Conservation (phyloP, 768 basidiomycete genomes). For the Gloeopeniophorella convolvens region DNA sequence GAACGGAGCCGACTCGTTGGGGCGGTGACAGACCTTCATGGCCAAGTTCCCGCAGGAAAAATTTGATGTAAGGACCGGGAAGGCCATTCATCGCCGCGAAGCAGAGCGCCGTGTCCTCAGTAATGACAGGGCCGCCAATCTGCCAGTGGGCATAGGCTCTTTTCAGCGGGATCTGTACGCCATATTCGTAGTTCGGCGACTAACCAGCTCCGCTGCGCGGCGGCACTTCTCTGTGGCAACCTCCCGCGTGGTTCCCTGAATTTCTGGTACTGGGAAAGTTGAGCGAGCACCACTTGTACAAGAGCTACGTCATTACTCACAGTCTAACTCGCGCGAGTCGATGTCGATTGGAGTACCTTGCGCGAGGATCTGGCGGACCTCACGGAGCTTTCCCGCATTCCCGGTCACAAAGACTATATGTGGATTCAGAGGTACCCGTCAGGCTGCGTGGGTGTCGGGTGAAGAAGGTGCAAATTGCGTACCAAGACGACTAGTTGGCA, state of each 20-base stretch:
- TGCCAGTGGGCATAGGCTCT: conserved; percentile 18
- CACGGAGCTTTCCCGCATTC: conserved; percentile 86
- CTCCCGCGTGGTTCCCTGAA: conserved; percentile 90
- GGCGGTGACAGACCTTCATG: conserved; percentile 53
- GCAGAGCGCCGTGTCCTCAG: conserved; percentile 92
- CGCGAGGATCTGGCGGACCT: conserved; percentile 79
- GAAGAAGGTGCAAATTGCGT: background rate
- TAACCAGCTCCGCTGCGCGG: conserved; percentile 74
- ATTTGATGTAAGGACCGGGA: conserved; percentile 96
- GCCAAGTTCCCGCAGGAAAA: conserved; percentile 78
- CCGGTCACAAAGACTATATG: conserved; percentile 85
- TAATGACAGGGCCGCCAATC: conserved; percentile 55
- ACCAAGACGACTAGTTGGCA: too few species aligned
- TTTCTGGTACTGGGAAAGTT: conserved; percentile 66
- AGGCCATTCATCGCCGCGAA: conserved; percentile 86
- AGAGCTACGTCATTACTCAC: conserved; percentile 40
- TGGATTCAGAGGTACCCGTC: background rate
- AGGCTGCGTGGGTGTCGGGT: background rate
- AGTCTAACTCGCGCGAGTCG: conserved; percentile 71
- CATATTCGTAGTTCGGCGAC: too few species aligned
- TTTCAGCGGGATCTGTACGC: too few species aligned
- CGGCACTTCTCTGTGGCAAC: conserved; percentile 84
- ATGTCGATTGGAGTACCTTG: conserved; percentile 67
- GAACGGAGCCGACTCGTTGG: background rate
- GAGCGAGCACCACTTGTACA: background rate